Base-by-base conservation (phyloP, 148 eudicot species). In the Fagopyrum tataricum region DNA sequence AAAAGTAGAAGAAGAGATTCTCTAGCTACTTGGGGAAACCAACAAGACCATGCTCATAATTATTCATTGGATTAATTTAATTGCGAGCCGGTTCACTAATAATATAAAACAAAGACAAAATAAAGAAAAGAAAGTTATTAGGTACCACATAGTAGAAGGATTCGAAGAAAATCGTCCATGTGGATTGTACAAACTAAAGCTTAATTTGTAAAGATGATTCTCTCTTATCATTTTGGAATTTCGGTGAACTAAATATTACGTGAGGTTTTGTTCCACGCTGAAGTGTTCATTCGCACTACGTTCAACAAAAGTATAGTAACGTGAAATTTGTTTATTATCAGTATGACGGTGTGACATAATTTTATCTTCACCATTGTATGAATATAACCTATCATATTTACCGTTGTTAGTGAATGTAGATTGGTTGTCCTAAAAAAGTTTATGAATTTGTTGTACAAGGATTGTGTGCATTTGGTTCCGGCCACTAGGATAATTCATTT, bases 191-290 rank as follows among this genome's bases (percentile, higher is more conserved):
- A 39, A 13, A 23, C 4, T 4, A 64, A 44, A 64, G 42, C 43
- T 64, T n/a, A n/a, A n/a, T n/a, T 64, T 64, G 42, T 20, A 64
- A 64, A 64, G 12, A 6, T 51, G 69, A 64, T 64, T 64, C 69
- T 39, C 44, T 39, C 69, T 64, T 64, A 64, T 64, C 69, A 37
- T 64, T 14, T 37, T 31, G 37, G 37, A 31, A 31, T 31, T 31
- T 31, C 2, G 37, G 37, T 31, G n/a, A n/a, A n/a, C n/a, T n/a
- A n/a, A n/a, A 31, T 26, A 26, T 31, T 2, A 31, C 1, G 37
- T 31, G 37, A 31, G 37, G 2, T 31, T 31, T n/a, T n/a, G n/a
- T n/a, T n/a, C n/a, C n/a, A n/a, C n/a, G n/a, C n/a, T n/a, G n/a
- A n/a, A n/a, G n/a, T n/a, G n/a, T n/a, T n/a, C n/a, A n/a, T n/a